Evolutionary conservation across 2,329 filamentous ascomycete genomes (phyloP), one percentile per base, ranked within the genome.

Genomic region (Sclerotiophoma versabilis): DNA sequence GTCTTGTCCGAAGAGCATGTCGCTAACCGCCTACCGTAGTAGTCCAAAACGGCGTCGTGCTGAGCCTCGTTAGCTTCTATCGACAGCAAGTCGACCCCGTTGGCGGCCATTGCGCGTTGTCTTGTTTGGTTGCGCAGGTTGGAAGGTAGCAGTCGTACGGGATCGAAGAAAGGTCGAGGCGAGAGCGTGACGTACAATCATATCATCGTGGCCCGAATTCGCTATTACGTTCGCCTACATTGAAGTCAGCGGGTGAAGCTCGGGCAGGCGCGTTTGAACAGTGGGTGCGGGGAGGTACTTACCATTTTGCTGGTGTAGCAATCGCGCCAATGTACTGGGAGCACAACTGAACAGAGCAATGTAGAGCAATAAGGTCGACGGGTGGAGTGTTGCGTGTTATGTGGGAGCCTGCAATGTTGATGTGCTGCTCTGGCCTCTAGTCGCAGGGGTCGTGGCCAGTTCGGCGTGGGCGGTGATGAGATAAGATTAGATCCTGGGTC

Each of bases 11-110:
- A 97, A 29, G 93, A 97, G 79, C 95, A 98, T 64, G 95, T 99
- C 60, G 95, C 95, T 68, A 99, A 87, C 73, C 93, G 90, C 65
- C 95, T 88, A 72, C 95, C 95, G 78, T 98, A 99, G 83, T 98
- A 99, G 77, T 99, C 95, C 73, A 99, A 88, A 63, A 96, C 93
- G 63, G 95, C 95, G 85, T 99, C 95, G 78, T 99, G 95, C 93
- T 81, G 69, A 92, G 68, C 33, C 42, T 70, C 61, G 50, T 73
- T 68, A 74, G 66, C 62, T 57, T 69, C 62, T 37, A 63, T 69
- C 44, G 73, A 70, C 41, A 71, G 47, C 45, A 72, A 37, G 55
- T 70, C 67, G 23, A 63, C 53, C 49, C 54, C 56, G 43, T 50
- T 37, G 39, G 37, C 49, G 17, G 49, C 48, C 60, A 63, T 65